Evolutionary conservation across 148 eudicot species (phyloP), one percentile per base, ranked within the genome.

Genomic region (Rhododendron henanense): DNA sequence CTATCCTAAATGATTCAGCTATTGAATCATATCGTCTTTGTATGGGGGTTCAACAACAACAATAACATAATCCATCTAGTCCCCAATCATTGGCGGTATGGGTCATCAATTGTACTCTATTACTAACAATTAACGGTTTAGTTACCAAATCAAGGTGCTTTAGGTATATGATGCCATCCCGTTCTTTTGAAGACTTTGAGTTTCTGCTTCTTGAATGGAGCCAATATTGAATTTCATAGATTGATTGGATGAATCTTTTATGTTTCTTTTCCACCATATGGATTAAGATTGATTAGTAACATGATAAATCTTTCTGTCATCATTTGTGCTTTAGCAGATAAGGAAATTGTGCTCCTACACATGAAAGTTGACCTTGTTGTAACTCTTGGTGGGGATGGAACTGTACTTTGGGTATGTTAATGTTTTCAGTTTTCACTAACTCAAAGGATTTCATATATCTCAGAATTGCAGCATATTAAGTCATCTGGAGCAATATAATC

Each of bases 351-450:
- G 88, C 90, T 85, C 67, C 91, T 97, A 84, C 99, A 97, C 89
- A 88, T 88, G 71, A 95, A 94, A 85, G 98, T 97, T 89, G 99
- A 97, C 84, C 94, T 97, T 78, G 90, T 97, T 84, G 95, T 97
- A 88, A 97, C 99, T 69, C 99, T 97, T 76, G 99, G 99, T 84
- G 99, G 98, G 48, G 99, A 97, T 89, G 99, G 99, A 87, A 97
- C 99, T 71, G 99, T 97, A 73, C 96, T 97, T 84, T 97, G 99
- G 99, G 99, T 97, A 93, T 86, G 96, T 14, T 77, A 83, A 92
- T 85, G 95, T 10, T 77, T 84, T 65, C 44, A 57, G 4, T 67
- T 39, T 78, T 15, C 71, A 7, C 39, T 41, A 57, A 47, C 81
- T 81, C 73, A 78, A 9, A 33, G 9, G 39, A 35, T 31, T 11